Evolutionary conservation across 2,329 filamentous ascomycete genomes (phyloP).

Genomic region (Pseudomassariella vexata): DNA sequence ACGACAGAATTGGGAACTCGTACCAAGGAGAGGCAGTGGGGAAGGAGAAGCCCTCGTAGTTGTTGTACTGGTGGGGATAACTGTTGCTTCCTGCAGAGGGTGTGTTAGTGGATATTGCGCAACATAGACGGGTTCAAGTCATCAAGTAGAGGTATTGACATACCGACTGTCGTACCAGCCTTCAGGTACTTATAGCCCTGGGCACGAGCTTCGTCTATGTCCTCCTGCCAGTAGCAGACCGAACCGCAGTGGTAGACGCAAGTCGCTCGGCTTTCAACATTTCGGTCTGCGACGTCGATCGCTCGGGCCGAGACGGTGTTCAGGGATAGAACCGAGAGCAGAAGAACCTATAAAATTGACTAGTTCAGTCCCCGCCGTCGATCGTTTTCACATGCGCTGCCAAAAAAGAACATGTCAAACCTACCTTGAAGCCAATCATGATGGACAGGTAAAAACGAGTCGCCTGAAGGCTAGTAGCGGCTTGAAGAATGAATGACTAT

Average conservation of each 20-base stretch:
- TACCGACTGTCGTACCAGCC: constrained; percentile 19
- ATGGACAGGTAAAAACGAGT: too few species aligned
- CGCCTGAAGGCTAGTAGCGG: too few species aligned
- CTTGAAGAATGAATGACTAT: too few species aligned
- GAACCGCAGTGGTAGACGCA: constrained; percentile 31
- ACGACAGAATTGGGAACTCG: constrained; percentile 36
- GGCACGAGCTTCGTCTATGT: constrained; percentile 26
- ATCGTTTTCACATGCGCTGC: background rate
- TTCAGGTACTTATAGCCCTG: constrained; percentile 26
- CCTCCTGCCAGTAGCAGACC: constrained; percentile 27
- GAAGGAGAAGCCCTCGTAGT: constrained; percentile 37
- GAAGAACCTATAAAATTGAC: constrained; percentile 5
- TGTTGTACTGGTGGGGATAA: constrained; percentile 38
- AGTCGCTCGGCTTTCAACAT: constrained; percentile 8
- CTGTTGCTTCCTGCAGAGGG: constrained; percentile 19
- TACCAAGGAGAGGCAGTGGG: constrained; percentile 32
- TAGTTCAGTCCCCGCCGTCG: background rate
- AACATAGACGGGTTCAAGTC: background rate
- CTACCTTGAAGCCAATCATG: constrained; percentile 16
- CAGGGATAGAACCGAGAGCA: constrained; percentile 15
- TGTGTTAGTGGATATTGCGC: constrained; percentile 1
- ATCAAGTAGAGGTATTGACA: constrained; percentile 1
- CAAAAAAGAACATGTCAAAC: constrained; percentile 1
- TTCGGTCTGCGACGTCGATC: constrained; percentile 10
- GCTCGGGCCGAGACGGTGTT: constrained; percentile 14